Conservation (phyloP, 306 rosid genomes). For the Abrus pulchellus region DNA sequence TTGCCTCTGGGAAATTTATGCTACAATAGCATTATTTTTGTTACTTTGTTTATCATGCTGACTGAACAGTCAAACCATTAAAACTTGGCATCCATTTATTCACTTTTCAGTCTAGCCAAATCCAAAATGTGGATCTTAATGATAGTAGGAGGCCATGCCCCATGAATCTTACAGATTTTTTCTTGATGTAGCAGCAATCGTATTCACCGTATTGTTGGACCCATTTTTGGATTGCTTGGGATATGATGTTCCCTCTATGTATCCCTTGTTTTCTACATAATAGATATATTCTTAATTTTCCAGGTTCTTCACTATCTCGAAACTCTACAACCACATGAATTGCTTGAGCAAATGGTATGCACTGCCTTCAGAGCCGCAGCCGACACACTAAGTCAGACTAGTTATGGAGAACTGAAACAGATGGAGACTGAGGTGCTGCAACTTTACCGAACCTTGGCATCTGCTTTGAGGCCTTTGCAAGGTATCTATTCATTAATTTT, state of each 20-base stretch:
- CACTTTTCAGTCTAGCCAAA: neutral
- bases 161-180: neutral
- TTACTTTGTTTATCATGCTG: conserved; percentile 25
- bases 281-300: conserved; percentile 42
- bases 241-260: conserved; percentile 20
- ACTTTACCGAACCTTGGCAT: conserved; percentile 77
- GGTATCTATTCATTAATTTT: conserved; percentile 53
- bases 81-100: conserved; percentile 13
- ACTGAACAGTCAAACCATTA: neutral
- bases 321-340: conserved; percentile 80
- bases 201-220: conserved; percentile 3
- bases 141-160: neutral
- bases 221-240: conserved; percentile 40
- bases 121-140: conserved; percentile 3
- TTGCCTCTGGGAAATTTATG: conserved; percentile 13
- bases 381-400: conserved; percentile 76
- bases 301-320: conserved; percentile 96
- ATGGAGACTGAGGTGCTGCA: conserved; percentile 82
- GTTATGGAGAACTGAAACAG: conserved; percentile 78
- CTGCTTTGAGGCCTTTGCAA: conserved; percentile 79
- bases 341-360: conserved; percentile 94
- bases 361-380: conserved; percentile 90
- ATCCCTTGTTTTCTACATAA: conserved; percentile 38
- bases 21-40: conserved; percentile 11
- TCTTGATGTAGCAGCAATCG: conserved; percentile 7